Evolutionary conservation across 768 basidiomycete genomes (phyloP), one percentile per base, ranked within the genome.

Genomic region (Mycena indigotica): DNA sequence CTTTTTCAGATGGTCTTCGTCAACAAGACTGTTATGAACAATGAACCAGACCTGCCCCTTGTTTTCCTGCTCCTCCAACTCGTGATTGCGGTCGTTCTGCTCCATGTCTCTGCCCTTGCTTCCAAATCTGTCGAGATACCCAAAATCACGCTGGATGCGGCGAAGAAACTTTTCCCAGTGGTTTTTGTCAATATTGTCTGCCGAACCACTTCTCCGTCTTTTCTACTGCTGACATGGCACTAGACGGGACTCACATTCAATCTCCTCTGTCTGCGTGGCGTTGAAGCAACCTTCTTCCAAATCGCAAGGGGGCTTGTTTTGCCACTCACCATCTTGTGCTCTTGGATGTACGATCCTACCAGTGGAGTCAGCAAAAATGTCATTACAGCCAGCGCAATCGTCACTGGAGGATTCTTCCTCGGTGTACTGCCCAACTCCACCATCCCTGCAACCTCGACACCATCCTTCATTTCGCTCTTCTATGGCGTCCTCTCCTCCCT

Each of bases 201-300:
- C 15, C 44, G 8, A 30, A 46, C 23, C 28, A 12, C 35, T 0
- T 50, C 17, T 21, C 46, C 12, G 21, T 19, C 51, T 8, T 5
- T 26, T 26, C 23, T 52, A 38, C 12, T 10, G 5, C 3, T 46
- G 17, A 41, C 52, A 19, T 24, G 2, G 12, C 2, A 4, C 5
- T 12, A 4, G 29, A 60, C 46, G n/a, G 46, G 90, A 1, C 77
- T 93, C 3, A 82, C 89, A 1, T 91, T 91, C 76, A 91, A 91
- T 62, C 90, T 86, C 1, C 79, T 91, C 4, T 92, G 91, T 66
- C 75, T 92, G 52, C 80, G 88, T 25, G 85, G 83, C 52, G 89
- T 93, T 19, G 90, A 92, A 55, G 89, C 90, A 2, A 85, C 86
- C 0, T 93, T 88, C 70, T 93, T 91, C 72, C 89, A 91, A 87